Conservation (phyloP, 768 basidiomycete species). For the Lyophyllum atratum region DNA sequence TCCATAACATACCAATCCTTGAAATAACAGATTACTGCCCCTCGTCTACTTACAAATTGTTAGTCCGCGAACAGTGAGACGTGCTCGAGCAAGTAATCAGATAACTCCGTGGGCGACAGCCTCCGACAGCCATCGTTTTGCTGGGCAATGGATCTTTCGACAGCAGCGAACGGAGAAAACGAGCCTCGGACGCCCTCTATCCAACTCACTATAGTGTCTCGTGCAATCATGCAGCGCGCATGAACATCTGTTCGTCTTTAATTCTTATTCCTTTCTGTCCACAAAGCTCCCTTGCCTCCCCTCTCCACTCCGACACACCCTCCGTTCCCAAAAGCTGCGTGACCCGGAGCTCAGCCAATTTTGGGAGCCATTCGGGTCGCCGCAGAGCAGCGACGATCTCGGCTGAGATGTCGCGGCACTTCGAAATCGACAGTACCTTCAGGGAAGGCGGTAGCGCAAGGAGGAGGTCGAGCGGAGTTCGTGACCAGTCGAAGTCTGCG, state of each 20-base stretch:
- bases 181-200: too few relatives aligned
- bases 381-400: background rate
- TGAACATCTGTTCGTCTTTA: background rate
- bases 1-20: too few relatives aligned
- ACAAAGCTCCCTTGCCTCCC: background rate
- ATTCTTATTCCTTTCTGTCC: background rate
- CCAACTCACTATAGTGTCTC: background rate
- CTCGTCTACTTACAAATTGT: too few relatives aligned
- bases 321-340: background rate
- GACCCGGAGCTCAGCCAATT: background rate
- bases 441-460: background rate
- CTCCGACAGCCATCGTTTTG: too few relatives aligned
- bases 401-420: background rate
- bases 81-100: too few relatives aligned
- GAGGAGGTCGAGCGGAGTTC: background rate
- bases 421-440: background rate
- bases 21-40: too few relatives aligned
- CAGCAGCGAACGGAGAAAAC: too few relatives aligned
- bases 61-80: too few relatives aligned
- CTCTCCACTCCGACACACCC: background rate
- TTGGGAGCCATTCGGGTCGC: background rate
- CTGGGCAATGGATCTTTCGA: too few relatives aligned
- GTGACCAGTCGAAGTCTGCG: background rate
- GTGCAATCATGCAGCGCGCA: background rate
- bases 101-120: too few relatives aligned